Conservation (phyloP, 2,329 filamentous ascomycete genomes). For the Monilinia fructicola region DNA sequence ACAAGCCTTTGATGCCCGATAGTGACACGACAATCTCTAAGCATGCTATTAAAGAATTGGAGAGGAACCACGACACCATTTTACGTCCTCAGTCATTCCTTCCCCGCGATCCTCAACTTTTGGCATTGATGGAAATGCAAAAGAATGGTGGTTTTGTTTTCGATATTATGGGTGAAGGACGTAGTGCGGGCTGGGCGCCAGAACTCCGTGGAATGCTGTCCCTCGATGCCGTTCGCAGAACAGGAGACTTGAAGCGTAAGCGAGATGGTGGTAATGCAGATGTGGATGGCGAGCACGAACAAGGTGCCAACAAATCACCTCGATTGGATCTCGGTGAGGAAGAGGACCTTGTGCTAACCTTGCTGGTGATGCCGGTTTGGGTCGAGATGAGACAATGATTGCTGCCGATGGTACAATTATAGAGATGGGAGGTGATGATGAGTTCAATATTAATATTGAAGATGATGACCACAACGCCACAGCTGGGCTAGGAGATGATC, state of each 20-base stretch:
- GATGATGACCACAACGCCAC: conserved; percentile 50
- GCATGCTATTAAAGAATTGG: conserved; percentile 79
- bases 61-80: conserved; percentile 82
- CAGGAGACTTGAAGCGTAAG: conserved; percentile 88
- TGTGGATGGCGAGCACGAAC: conserved; percentile 66
- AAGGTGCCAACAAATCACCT: conserved; percentile 60
- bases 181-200: conserved; percentile 80
- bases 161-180: conserved; percentile 78
- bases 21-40: conserved; percentile 71
- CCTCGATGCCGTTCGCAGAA: conserved; percentile 72
- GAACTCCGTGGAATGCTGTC: conserved; percentile 93
- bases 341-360: conserved; percentile 47
- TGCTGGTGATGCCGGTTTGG: conserved; percentile 52
- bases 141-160: conserved; percentile 87
- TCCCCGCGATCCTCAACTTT: conserved; percentile 79
- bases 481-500: conserved; percentile 41
- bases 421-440: conserved; percentile 61
- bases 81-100: conserved; percentile 80
- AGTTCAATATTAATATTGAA: conserved; percentile 45
- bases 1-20: conserved; percentile 81
- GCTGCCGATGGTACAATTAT: conserved; percentile 60
- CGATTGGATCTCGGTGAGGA: conserved; percentile 66
- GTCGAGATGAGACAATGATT: conserved; percentile 44
- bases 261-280: conserved; percentile 84
- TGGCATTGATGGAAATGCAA: conserved; percentile 89